phyloP scores from a whole-genome alignment of 2,329 filamentous ascomycete species.

The Phaeosphaeriaceae sp. region DNA sequence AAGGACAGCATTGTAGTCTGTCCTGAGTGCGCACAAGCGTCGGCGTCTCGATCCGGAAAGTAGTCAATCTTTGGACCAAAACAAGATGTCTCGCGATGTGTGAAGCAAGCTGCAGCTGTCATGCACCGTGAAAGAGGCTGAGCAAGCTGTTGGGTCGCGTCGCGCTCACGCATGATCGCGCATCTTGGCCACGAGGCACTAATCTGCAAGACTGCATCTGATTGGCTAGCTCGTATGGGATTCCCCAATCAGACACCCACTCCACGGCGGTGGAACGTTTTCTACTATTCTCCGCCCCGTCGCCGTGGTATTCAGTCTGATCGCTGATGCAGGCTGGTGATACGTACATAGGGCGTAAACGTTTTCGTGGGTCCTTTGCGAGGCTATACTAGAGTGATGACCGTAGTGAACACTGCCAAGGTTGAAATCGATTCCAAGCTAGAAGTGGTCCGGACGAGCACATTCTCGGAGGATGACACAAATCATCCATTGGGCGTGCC shows the following conservation, averaged over 20 bases:
- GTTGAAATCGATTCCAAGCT: too few relatives aligned
- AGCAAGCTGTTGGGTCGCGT: neutral
- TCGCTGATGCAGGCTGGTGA: neutral
- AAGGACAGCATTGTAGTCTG: neutral
- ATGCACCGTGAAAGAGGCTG: neutral
- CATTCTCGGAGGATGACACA: neutral
- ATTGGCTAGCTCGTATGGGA: neutral
- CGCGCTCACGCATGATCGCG: neutral
- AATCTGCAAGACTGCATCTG: neutral
- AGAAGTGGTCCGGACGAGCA: too few relatives aligned
- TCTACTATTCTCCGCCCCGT: neutral
- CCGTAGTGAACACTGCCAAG: too few relatives aligned
- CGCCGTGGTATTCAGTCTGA: neutral
- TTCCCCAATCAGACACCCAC: neutral
- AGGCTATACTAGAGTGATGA: neutral
- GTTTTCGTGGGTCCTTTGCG: neutral
- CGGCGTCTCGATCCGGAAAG: neutral
- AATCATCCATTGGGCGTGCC: neutral
- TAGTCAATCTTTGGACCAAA: neutral
- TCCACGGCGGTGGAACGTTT: neutral
- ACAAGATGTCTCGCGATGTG: neutral
- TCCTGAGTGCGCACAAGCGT: neutral
- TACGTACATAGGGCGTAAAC: neutral
- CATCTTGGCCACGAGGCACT: neutral
- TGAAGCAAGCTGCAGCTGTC: neutral